Conservation (phyloP, 2,329 filamentous ascomycete species). For the Trichoderma semiorbis region DNA sequence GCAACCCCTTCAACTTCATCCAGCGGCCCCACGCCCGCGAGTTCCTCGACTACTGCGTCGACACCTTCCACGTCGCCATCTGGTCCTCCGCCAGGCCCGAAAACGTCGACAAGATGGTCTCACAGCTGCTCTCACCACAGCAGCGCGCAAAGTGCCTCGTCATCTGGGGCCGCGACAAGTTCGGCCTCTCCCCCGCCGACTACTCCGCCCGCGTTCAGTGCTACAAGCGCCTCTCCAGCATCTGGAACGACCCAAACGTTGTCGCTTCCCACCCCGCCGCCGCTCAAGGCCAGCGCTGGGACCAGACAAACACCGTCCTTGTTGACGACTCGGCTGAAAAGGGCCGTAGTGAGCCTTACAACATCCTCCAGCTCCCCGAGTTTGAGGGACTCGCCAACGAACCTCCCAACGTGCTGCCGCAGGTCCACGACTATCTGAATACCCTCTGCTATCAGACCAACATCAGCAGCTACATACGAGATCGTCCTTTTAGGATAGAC, state of each 20-base stretch:
- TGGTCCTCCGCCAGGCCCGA: constrained; percentile 81
- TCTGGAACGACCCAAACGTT: constrained; percentile 61
- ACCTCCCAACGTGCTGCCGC: constrained; percentile 45
- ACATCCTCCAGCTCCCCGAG: constrained; percentile 76
- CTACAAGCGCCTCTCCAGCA: constrained; percentile 75
- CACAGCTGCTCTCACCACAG: constrained; percentile 55
- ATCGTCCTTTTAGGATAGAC: constrained; percentile 46
- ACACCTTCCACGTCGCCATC: constrained; percentile 74
- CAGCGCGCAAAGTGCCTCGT: constrained; percentile 59
- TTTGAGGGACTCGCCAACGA: constrained; percentile 54
- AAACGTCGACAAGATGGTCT: constrained; percentile 69
- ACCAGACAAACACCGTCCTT: constrained; percentile 82
- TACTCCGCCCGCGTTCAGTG: constrained; percentile 73
- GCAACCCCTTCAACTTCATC: constrained; percentile 50
- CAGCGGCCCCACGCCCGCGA: constrained; percentile 62
- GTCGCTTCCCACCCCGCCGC: constrained; percentile 43
- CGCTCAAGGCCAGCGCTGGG: constrained; percentile 53
- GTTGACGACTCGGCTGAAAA: constrained; percentile 85
- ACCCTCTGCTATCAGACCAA: constrained; percentile 51
- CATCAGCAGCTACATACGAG: constrained; percentile 59
- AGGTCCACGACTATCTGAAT: constrained; percentile 62
- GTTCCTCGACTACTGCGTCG: constrained; percentile 73
- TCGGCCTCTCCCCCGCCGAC: constrained; percentile 62
- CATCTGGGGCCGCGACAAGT: constrained; percentile 73
- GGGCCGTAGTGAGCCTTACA: constrained; percentile 76